Conservation (phyloP, 352 stramenopile genomes). For the Phytopythium aichiense region DNA sequence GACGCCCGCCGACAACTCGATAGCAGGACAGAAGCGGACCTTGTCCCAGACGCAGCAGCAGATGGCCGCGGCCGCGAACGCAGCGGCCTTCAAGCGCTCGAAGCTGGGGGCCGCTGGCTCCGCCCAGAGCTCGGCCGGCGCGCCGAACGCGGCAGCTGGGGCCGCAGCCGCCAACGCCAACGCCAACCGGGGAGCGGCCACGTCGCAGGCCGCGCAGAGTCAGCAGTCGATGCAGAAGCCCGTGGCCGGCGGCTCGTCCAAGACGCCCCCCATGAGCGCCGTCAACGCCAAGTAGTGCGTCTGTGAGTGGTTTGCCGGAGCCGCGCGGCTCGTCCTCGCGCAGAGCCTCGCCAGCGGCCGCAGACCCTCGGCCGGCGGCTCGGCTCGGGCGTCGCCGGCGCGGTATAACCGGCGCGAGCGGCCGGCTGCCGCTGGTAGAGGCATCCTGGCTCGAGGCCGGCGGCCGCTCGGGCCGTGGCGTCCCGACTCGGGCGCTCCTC, state of each 20-base stretch:
- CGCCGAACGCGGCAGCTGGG: conserved; percentile 4
- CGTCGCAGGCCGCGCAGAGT: conserved; percentile 38
- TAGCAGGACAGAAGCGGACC: conserved; percentile 55
- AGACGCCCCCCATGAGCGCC: conserved; percentile 84
- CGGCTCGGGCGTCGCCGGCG: background rate
- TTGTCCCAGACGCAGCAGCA: conserved; percentile 79
- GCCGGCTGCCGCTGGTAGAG: background rate
- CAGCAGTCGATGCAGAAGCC: conserved; percentile 67
- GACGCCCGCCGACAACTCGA: conserved; percentile 27
- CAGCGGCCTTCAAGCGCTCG: conserved; percentile 77
- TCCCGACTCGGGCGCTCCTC: background rate
- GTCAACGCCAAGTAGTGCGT: conserved; percentile 80
- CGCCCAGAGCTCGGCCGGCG: conserved; percentile 15
- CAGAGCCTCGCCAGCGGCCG: background rate
- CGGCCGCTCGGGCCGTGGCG: background rate
- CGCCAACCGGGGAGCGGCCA: background rate
- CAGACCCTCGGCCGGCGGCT: background rate
- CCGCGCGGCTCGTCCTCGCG: background rate
- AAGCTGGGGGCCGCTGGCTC: conserved; percentile 45
- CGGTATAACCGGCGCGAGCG: background rate
- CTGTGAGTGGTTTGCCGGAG: background rate
- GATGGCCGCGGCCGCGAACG: conserved; percentile 76
- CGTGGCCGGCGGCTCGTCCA: conserved; percentile 64
- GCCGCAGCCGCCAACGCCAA: no score
- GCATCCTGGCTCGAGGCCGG: no score